Base-by-base conservation (phyloP, 768 basidiomycete genomes). In the Suillus lakei region DNA sequence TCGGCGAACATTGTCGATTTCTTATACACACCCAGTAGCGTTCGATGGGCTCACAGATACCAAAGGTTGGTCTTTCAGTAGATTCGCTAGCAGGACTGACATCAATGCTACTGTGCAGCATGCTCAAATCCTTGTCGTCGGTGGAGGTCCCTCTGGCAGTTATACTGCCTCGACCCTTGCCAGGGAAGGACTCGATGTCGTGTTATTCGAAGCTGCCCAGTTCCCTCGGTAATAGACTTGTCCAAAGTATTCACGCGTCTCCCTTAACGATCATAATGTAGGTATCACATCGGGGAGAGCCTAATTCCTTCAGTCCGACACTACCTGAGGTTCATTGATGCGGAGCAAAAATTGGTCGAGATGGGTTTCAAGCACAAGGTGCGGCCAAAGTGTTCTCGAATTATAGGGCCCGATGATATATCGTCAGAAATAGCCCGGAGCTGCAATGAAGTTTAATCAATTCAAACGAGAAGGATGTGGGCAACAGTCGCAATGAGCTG, bases 61-160 rank as follows among this genome's bases (percentile, higher is more conserved):
- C 76, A 44, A 64, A 62, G n/a, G 74, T 77, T 26, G 15, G 36
- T 23, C 55, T 2, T 38, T 18, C 16, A 58, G 55, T 8, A 26
- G 8, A 58, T 18, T 34, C 23, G 23, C 36, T 38, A 58, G 36
- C 23, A 38, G 36, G n/a, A 26, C 55, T 38, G 34, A 58, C 15
- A 23, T 26, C n/a, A 3, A 56, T 7, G 15, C 6, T 15, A 3
- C 41, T 53, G 32, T 41, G 28, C 56, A 76, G 75, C 76, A 69
- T 16, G 41, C 70, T 0, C 73, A 76, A 36, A 70, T 76, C 12
- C 81, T 85, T 46, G 83, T 89, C 38, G 74, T 89, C 15, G 88
- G 88, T 10, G 88, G 88, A 58, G 88, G 88, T 18, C 88, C 88
- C 1, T 84, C 80, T 8, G 88, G 88, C 34, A 82, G 81, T 66